Base-by-base conservation (phyloP, 768 basidiomycete species). In the Goffeauzyma gilvescens region DNA sequence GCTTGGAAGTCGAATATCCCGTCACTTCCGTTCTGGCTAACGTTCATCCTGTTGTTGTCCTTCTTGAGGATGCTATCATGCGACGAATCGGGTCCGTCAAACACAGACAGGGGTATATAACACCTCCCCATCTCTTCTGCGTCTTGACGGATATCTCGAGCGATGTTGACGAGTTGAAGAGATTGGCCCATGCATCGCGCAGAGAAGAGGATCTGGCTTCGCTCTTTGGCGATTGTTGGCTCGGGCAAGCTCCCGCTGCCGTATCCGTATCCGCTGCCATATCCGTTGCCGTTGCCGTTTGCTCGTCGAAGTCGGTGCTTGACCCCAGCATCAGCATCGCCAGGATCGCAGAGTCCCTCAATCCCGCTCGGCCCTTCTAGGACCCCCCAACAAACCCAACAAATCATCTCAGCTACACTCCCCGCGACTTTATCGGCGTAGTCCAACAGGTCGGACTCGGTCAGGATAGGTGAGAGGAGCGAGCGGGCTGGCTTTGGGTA, bases 141-240 rank as follows among this genome's bases (percentile, higher is more conserved):
- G 43, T 66, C 65, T 36, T 57, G 63, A 2, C 52, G 53, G 5
- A 66, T 51, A 45, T 66, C 65, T 10, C 65, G 44, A 3, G 64
- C 57, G 32, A 66, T 61, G 40, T 66, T 66, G 50, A 66, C 63
- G 12, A 65, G 52, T 39, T 66, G 65, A n/a, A 66, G 49, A n/a
- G 65, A 60, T 20, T 54, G 39, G 13, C 65, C 65, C 64, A 65
- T 66, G 46, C 56, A 50, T 27, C 64, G 38, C 12, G 60, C 62
- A 27, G 32, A 23, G 18, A 39, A 38, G 20, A 46, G 28, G 3
- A 42, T 42, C 14, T 46, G 24, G 9, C 34, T 32, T 14, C 34
- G 22, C 9, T 18, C 37, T 2, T 21, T 27, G 17, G 13, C 15
- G 15, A 20, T 41, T 13, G 25, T 15, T 4, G 27, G 18, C 12